Conservation (phyloP, 2,329 filamentous ascomycete species). For the Clarireedia homoeocarpa region DNA sequence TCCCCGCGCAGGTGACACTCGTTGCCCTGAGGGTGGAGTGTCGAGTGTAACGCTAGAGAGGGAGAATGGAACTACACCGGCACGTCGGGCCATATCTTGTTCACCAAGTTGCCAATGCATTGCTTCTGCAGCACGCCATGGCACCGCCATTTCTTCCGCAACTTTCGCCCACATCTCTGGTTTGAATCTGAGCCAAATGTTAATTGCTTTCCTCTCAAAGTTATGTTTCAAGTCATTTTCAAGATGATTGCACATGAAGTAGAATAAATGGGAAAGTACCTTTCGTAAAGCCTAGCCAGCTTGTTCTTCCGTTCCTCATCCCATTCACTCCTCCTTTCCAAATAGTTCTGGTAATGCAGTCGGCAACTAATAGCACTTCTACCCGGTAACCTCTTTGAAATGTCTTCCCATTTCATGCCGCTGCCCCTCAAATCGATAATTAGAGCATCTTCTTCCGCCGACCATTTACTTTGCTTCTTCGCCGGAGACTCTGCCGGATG, state of each 20-base stretch:
- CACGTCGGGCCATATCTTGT: constrained; percentile 85
- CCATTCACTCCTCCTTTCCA: constrained; percentile 89
- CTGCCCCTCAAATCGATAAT: constrained; percentile 86
- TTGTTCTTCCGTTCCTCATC: constrained; percentile 98
- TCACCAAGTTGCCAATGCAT: constrained; percentile 98
- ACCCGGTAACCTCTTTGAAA: constrained; percentile 82
- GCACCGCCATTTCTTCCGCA: constrained; percentile 88
- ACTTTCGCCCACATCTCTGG: constrained; percentile 97
- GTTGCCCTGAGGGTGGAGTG: constrained; percentile 30
- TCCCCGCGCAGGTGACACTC: constrained; percentile 35
- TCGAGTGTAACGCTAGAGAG: constrained; percentile 51
- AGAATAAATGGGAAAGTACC: constrained; percentile 44
- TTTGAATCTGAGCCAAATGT: constrained; percentile 63
- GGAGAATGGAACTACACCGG: constrained; percentile 81
- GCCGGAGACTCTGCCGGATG: constrained; percentile 60
- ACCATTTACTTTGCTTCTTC: constrained; percentile 97
- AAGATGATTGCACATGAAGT: neutral
- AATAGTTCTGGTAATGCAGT: constrained; percentile 93
- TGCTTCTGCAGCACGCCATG: constrained; percentile 90
- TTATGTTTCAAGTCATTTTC: neutral
- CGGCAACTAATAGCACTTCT: constrained; percentile 91
- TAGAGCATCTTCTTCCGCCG: constrained; percentile 80
- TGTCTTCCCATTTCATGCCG: constrained; percentile 98
- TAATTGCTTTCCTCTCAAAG: neutral
- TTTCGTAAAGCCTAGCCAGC: constrained; percentile 86